Evolutionary conservation across 305 asterid species (phyloP).

Genomic region (Fraxinus ornus): DNA sequence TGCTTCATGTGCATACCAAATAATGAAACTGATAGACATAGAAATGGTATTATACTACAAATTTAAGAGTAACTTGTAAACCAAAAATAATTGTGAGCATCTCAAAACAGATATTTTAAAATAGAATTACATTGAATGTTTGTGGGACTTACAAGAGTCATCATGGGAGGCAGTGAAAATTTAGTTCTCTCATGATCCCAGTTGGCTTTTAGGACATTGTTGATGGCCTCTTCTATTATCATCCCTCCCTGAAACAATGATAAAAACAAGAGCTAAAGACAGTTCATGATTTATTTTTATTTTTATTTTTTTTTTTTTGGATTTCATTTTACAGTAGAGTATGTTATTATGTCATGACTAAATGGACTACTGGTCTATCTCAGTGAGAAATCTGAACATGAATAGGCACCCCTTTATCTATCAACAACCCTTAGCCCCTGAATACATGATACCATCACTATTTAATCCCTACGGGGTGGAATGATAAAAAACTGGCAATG

Average conservation of each 20-base stretch:
- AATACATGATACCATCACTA: not conserved
- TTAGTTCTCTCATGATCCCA: constrained; percentile 94
- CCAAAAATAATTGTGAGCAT: constrained; percentile 4
- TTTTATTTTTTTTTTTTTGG: not conserved
- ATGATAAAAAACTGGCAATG: not conserved
- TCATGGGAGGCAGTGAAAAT: constrained; percentile 83
- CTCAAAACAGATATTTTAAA: not conserved
- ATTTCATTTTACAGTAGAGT: not conserved
- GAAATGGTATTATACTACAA: not conserved
- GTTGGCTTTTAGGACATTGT: constrained; percentile 64
- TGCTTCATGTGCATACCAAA: constrained; percentile 6
- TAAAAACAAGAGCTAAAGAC: not conserved
- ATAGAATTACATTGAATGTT: constrained; percentile 17
- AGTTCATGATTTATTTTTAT: not conserved
- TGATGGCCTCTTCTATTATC: constrained; percentile 62
- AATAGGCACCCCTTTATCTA: not conserved
- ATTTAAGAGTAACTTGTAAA: not conserved
- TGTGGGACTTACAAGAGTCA: constrained; percentile 72
- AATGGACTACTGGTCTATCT: not conserved
- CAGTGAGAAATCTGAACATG: not conserved
- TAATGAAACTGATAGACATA: not conserved
- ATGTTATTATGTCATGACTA: not conserved
- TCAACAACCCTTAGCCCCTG: not conserved
- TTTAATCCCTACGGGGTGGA: not conserved
- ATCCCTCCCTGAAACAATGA: constrained; percentile 49